Evolutionary conservation across 805 yeast species (phyloP).

Genomic region (Yarrowia divulgata): DNA sequence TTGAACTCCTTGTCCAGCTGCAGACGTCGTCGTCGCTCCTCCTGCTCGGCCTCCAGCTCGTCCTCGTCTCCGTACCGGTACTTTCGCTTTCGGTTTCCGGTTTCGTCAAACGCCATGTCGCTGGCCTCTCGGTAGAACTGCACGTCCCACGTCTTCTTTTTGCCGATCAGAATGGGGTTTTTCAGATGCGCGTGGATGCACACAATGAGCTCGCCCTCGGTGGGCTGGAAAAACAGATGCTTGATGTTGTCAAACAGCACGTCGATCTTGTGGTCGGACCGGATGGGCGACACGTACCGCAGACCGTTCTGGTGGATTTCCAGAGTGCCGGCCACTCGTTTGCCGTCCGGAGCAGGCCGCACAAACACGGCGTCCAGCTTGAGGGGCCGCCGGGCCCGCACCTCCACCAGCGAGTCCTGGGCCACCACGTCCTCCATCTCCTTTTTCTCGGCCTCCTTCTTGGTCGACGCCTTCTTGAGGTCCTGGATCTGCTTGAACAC

Average conservation of each 20-base stretch:
- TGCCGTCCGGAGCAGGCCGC: slow-evolving; percentile 97
- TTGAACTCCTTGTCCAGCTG: slow-evolving; percentile 91
- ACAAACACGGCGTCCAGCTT: slow-evolving; percentile 87
- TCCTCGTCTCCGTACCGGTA: slow-evolving; percentile 96
- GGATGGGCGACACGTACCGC: slow-evolving; percentile 85
- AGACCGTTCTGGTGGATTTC: slow-evolving; percentile 96
- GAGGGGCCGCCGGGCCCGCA: slow-evolving; percentile 81
- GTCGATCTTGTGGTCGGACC: slow-evolving; percentile 87
- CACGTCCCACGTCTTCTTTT: slow-evolving; percentile 91
- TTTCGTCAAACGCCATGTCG: slow-evolving; percentile 95
- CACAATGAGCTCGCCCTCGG: slow-evolving; percentile 92
- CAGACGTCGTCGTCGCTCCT: slow-evolving; percentile 91
- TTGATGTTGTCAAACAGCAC: slow-evolving; percentile 88
- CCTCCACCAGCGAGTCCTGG: slow-evolving; percentile 86
- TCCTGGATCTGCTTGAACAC: slow-evolving; percentile 89
- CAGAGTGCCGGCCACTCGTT: slow-evolving; percentile 87
- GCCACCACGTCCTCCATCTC: slow-evolving; percentile 93
- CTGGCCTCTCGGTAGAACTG: slow-evolving; percentile 97
- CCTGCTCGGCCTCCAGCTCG: slow-evolving; percentile 97
- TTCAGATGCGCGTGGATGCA: slow-evolving; percentile 91
- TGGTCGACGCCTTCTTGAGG: slow-evolving; percentile 87
- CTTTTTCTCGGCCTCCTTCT: slow-evolving; percentile 88
- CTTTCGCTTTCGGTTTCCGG: slow-evolving; percentile 89
- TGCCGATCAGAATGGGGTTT: slow-evolving; percentile 93
- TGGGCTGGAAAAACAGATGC: slow-evolving; percentile 94